Base-by-base conservation (phyloP, 2,329 filamentous ascomycete species). In the Fusarium cyanostomum region DNA sequence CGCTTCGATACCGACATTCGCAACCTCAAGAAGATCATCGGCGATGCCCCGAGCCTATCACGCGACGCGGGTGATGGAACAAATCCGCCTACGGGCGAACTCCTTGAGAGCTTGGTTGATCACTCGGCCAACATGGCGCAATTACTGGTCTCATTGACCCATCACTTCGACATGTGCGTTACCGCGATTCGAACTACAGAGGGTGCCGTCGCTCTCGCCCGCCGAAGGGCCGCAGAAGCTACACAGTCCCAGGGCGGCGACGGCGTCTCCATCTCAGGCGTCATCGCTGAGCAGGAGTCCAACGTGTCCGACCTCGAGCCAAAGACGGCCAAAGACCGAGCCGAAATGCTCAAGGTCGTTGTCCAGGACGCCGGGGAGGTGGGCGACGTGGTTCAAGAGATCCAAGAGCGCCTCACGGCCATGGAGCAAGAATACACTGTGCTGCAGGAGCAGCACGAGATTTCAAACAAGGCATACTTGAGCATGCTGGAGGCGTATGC, bases 111-210 rank as follows among this genome's bases (percentile, higher is more conserved):
- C 3, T 82, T 96, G 31, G 88, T 94, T 64, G 82, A 82, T 12
- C 88, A 94, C 67, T 94, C 94, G 0, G 88, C 91, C 62, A 87
- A 89, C 69, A 94, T 96, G 88, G 94, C 94, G 6, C 84, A 89
- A 55, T 84, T 92, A 6, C 85, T 98, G 2, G 86, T 92, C 54
- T 92, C 90, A 1, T 81, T 98, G 5, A 93, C 92, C 8, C 86
- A 85, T 24, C 94, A 98, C 77, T 97, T 97, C 73, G 94, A 98
- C 75, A 86, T 96, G 64, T 97, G 94, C 75, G 92, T 96, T 12
- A 94, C 90, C 1, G 94, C 94, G 1, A 89, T 97, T 38, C 91
- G 93, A 58, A 92, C 94, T 46, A 97, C 94, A 4, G 93, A 97
- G 78, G 91, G 90, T 27, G 91, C 89, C 6, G 87, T 88, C 11